Evolutionary conservation across 2,329 filamentous ascomycete genomes (phyloP), one percentile per base, ranked within the genome.

Genomic region (Microcyclospora pomicola): DNA sequence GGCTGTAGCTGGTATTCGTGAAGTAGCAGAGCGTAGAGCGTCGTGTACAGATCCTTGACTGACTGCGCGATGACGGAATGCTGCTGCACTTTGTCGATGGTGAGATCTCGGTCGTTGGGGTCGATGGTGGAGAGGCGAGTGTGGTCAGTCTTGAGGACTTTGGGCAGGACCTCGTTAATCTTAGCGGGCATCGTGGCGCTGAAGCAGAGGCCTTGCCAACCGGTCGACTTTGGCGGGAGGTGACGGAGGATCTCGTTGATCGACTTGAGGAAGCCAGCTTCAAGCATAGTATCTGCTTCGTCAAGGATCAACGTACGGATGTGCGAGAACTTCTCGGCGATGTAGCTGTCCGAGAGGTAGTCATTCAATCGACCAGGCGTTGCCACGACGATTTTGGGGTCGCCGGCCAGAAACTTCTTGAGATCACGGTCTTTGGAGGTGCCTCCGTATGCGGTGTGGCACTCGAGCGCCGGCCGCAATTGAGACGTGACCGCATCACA

Each of bases 281-380:
- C 64, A 14, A 73, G 59, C 69, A 96, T 79, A 62, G 95, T 87
- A 55, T 98, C 91, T 1, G 91, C 91, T 56, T 98, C 91, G 28
- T 67, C 62, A 2, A 66, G 53, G 15, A 68, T 59, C n/a, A 68
- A 49, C n/a, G 64, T 62, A 33, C 58, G 58, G 15, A 66, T 47
- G 41, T 67, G 58, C 5, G 56, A 49, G 43, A 73, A 61, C 42
- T 62, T 65, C 35, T 65, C 54, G 6, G 63, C 64, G 2, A 65
- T 62, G 19, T 64, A 55, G 16, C 65, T 65, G 50, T 92, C 83
- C 1, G 69, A 69, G 10, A 96, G 83, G 53, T 95, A 83, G 52
- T 95, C 84, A 31, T 80, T 68, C 2, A 96, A 69, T 34, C 91
- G 80, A 39, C 91, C 91, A 5, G 88, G 87, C 9, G 88, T 91